Conservation (phyloP, 257 asterid species). For the Solanum pimpinellifolium region DNA sequence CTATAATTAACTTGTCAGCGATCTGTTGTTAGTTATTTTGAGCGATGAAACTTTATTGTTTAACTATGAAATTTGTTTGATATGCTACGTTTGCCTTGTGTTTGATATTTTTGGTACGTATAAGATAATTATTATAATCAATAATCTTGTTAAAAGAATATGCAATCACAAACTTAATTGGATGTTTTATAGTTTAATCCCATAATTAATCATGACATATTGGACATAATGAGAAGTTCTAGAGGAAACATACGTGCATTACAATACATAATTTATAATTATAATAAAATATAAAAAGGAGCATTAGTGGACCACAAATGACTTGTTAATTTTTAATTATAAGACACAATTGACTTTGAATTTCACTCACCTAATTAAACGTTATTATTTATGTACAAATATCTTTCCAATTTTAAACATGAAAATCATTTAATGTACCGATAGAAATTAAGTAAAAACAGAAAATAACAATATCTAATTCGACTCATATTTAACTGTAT, state of each 20-base stretch:
- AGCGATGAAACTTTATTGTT: background rate
- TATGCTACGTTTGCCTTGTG: background rate
- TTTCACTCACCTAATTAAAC: background rate
- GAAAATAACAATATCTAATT: too few species aligned
- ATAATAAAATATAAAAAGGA: background rate
- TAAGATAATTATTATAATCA: too few species aligned
- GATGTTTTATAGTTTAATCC: background rate
- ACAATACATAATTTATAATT: background rate
- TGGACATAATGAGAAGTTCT: background rate
- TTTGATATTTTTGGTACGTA: background rate
- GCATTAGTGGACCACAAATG: background rate
- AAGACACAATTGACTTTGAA: background rate
- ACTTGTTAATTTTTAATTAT: background rate
- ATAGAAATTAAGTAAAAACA: too few species aligned
- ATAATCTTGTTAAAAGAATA: too few species aligned
- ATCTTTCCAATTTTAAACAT: background rate
- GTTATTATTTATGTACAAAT: background rate
- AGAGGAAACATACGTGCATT: background rate
- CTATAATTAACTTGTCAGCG: background rate
- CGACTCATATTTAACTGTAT: too few species aligned
- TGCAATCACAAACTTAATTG: background rate
- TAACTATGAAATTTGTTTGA: background rate
- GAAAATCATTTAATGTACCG: too few species aligned
- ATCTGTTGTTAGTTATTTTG: too few species aligned
- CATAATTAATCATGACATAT: background rate